Conservation (phyloP, 73 alveolate genomes). For the Urostyla sp. region DNA sequence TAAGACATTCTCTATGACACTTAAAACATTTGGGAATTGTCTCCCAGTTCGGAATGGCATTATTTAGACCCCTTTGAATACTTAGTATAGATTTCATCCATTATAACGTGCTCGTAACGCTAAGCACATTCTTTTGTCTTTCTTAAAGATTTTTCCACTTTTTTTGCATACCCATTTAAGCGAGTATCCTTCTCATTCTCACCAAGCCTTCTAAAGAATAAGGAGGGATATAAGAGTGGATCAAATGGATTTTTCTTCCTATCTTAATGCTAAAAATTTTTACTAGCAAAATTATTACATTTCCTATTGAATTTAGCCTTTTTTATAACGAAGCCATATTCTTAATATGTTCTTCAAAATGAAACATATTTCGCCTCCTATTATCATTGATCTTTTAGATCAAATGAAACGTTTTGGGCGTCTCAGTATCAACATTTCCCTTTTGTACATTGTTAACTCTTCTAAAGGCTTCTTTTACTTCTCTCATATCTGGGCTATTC, state of each 20-base stretch:
- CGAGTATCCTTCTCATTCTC: slow-evolving; percentile 48
- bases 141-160: slow-evolving; percentile 1
- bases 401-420: slow-evolving; percentile 54
- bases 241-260: slow-evolving; percentile 67
- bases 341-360: slow-evolving; percentile 57
- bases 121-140: slow-evolving; percentile 27
- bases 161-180: slow-evolving; percentile 42
- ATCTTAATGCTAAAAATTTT: slow-evolving; percentile 20
- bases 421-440: slow-evolving; percentile 32
- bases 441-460: slow-evolving; percentile 33
- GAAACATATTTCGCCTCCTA: slow-evolving; percentile 43
- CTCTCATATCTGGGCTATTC: slow-evolving; percentile 51
- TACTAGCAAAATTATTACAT: background rate
- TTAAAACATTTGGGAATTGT: background rate
- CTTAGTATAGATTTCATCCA: slow-evolving; percentile 4
- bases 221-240: slow-evolving; percentile 63
- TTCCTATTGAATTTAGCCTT: slow-evolving; percentile 55
- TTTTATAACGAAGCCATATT: slow-evolving; percentile 60
- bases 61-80: background rate
- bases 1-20: background rate
- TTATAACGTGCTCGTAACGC: slow-evolving; percentile 17
- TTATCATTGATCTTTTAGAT: slow-evolving; percentile 32
- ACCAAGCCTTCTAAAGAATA: slow-evolving; percentile 66
- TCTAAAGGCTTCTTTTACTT: slow-evolving; percentile 59
- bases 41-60: too few relatives aligned